Base-by-base conservation (phyloP, 2,329 filamentous ascomycete species). In the Xylariaceae sp. region DNA sequence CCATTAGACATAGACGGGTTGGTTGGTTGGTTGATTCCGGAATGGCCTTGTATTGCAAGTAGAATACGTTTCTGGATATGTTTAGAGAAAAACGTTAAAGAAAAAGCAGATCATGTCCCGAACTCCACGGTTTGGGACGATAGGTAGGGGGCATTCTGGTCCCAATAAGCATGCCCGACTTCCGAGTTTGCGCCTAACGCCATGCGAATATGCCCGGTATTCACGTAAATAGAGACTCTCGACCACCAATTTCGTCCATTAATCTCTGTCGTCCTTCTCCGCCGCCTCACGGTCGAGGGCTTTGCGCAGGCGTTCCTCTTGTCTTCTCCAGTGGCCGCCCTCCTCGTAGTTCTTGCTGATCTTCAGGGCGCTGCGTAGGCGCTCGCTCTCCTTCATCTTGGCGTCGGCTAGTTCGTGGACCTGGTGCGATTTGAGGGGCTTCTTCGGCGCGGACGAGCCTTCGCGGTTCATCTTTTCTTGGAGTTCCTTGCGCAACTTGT, bases 361-460 rank as follows among this genome's bases (percentile, higher is more conserved):
- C 53, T 92, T 92, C 66, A 99, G 79, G 6, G 94, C 94, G 74
- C 82, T 89, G 65, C 93, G 80, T 72, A 99, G 78, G 68, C 89
- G 83, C 76, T 97, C 92, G 74, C 88, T 96, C 81, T 99, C 94
- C 73, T 90, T 88, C 67, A 96, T 93, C 82, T 99, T 99, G 61
- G 93, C 94, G 70, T 94, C 89, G 15, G 94, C 94, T 73, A 96
- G 82, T 76, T 97, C 94, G 77, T 99, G 94, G 17, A 97, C 92
- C 76, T 97, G 91, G 75, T 97, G 92, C 66, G 87, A 82, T 77
- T 97, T 99, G 64, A 97, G 81, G 8, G 84, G 82, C 67, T 79
- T 82, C 56, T 72, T 76, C 58, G 75, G 72, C n/a, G 71, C 74
- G 23, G 72, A 57, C 7, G 49, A 2, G 54, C 39, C 75, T 57